phyloP scores from a whole-genome alignment of 2,329 filamentous ascomycete species.

The Neofusicoccum ribis region DNA sequence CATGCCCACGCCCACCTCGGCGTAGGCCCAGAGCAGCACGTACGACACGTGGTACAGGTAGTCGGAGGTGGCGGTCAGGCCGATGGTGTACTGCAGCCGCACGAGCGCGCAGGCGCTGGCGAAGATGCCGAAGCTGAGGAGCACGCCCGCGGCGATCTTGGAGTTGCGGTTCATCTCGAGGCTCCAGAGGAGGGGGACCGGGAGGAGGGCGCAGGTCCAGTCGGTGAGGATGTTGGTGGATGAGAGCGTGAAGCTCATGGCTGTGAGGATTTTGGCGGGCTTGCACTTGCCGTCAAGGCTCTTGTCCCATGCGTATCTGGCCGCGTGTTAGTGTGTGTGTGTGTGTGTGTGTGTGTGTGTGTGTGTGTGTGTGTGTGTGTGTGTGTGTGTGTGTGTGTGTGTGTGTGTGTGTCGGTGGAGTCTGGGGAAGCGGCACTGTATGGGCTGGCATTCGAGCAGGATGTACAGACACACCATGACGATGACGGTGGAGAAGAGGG shows the following conservation, averaged over 20 bases:
- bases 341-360: too few relatives aligned
- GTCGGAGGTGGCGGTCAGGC: slow-evolving; percentile 33
- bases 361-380: too few relatives aligned
- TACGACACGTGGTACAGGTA: slow-evolving; percentile 33
- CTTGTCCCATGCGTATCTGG: slow-evolving; percentile 5
- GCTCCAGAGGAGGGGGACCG: slow-evolving; percentile 27
- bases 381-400: too few relatives aligned
- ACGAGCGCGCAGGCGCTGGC: slow-evolving; percentile 34
- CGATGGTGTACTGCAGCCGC: slow-evolving; percentile 36
- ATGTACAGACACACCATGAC: slow-evolving; percentile 35
- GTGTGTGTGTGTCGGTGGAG: neutral
- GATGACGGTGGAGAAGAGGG: slow-evolving; percentile 31
- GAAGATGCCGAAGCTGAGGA: slow-evolving; percentile 29
- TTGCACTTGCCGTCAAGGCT: neutral
- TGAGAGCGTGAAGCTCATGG: slow-evolving; percentile 14
- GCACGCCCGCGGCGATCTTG: slow-evolving; percentile 25
- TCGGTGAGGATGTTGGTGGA: slow-evolving; percentile 38
- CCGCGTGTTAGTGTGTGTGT: neutral
- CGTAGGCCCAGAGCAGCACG: slow-evolving; percentile 38
- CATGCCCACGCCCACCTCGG: slow-evolving; percentile 37
- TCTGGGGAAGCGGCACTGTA: slow-evolving; percentile 22
- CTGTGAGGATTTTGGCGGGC: neutral
- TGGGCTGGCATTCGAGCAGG: slow-evolving; percentile 36
- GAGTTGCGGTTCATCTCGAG: slow-evolving; percentile 27
- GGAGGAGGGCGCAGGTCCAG: slow-evolving; percentile 37